Conservation (phyloP, 345 rosid species). For the Eucalyptus tenuipes region DNA sequence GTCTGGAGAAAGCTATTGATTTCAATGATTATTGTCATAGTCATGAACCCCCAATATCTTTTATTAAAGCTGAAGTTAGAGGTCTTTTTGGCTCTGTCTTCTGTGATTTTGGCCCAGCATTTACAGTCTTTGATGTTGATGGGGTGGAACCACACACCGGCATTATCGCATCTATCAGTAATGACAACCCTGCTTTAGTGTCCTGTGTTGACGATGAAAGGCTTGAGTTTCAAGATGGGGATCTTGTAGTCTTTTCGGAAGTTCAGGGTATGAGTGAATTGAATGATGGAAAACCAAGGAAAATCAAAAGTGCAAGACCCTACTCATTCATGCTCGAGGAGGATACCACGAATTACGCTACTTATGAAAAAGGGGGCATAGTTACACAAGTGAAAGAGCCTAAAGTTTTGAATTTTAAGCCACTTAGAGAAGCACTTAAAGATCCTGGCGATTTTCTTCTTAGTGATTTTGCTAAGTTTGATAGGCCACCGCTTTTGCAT, state of each 20-base stretch:
- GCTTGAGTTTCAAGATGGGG: slow-evolving; percentile 95
- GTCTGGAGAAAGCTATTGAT: slow-evolving; percentile 66
- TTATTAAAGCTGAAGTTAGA: slow-evolving; percentile 87
- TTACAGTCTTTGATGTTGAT: slow-evolving; percentile 85
- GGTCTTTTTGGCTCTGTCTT: slow-evolving; percentile 95
- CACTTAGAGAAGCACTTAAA: slow-evolving; percentile 76
- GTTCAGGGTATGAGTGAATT: slow-evolving; percentile 89
- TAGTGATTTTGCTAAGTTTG: slow-evolving; percentile 90
- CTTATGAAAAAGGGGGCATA: slow-evolving; percentile 86
- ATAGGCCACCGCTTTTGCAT: slow-evolving; percentile 84
- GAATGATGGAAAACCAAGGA: slow-evolving; percentile 96
- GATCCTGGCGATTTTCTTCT: slow-evolving; percentile 96
- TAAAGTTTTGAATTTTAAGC: slow-evolving; percentile 72
- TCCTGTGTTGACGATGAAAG: slow-evolving; percentile 97
- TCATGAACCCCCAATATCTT: slow-evolving; percentile 84
- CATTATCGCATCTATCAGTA: slow-evolving; percentile 87
- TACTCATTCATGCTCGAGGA: slow-evolving; percentile 86
- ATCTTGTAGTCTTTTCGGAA: slow-evolving; percentile 91
- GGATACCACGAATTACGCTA: slow-evolving; percentile 55
- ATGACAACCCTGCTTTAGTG: slow-evolving; percentile 74
- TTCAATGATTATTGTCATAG: slow-evolving; percentile 76
- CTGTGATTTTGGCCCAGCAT: slow-evolving; percentile 95
- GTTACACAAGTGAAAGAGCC: slow-evolving; percentile 94
- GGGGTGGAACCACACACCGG: slow-evolving; percentile 96
- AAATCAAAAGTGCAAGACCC: slow-evolving; percentile 71